phyloP scores from a whole-genome alignment of 306 rosid genomes.

The Sesbania bispinosa region DNA sequence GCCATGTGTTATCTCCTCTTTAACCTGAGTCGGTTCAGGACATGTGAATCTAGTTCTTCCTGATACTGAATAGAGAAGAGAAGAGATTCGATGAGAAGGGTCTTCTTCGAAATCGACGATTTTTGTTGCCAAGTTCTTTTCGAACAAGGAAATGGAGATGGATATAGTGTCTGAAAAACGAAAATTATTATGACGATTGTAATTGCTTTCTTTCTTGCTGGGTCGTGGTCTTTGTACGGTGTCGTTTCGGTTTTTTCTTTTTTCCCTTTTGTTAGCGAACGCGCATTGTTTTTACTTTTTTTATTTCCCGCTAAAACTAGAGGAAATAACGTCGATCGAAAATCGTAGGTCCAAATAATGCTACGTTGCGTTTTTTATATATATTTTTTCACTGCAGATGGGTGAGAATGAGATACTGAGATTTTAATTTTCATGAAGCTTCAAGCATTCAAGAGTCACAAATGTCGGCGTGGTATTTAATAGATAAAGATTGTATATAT shows the following conservation, averaged over 20 bases:
- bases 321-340: too few species aligned
- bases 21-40: constrained; percentile 5
- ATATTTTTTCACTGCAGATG: too few species aligned
- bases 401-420: too few species aligned
- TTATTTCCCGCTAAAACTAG: neutral
- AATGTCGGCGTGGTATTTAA: neutral
- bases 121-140: neutral
- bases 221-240: neutral
- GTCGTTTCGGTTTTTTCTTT: neutral
- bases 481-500: too few species aligned
- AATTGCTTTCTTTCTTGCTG: neutral
- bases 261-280: too few species aligned
- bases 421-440: too few species aligned
- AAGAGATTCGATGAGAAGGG: neutral
- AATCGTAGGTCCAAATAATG: too few species aligned
- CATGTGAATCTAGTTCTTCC: constrained; percentile 15
- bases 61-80: neutral
- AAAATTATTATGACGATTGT: neutral
- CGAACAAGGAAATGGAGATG: neutral
- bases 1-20: constrained; percentile 39
- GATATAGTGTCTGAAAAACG: neutral
- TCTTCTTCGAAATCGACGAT: neutral
- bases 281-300: neutral
- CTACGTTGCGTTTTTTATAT: neutral
- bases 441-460: neutral